These are phyloP conservation scores for Golubevia sp. DNA, from an alignment of 1,284 basidiomycete species.

Conservation along the genomic window DNA sequence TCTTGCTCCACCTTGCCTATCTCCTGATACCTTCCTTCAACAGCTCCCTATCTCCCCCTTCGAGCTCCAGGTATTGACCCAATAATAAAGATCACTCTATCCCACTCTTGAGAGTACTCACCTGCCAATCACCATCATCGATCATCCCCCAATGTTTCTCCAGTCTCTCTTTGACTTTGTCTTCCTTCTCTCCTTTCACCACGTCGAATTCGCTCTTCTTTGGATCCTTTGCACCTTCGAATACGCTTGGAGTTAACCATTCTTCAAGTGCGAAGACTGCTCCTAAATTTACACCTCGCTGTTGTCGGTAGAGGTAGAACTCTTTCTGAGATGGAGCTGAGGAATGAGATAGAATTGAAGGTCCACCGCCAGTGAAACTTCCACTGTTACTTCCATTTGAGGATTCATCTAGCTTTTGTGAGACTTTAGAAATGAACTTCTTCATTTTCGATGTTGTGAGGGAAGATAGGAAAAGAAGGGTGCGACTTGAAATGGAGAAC, in stretches of 20 bases:
- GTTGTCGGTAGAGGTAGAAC: slow-evolving; percentile 73
- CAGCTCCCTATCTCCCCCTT: neutral
- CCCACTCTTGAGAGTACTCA: neutral
- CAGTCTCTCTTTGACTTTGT: slow-evolving; percentile 68
- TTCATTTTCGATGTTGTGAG: too few relatives aligned
- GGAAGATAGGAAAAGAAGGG: too few relatives aligned
- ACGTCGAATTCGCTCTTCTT: slow-evolving; percentile 68
- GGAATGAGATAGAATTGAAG: slow-evolving; percentile 9
- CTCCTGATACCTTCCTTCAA: too few relatives aligned
- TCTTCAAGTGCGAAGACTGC: slow-evolving; percentile 57
- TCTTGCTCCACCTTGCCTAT: too few relatives aligned
- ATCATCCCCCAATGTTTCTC: slow-evolving; percentile 78
- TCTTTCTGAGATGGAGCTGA: slow-evolving; percentile 45
- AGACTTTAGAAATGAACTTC: too few relatives aligned
- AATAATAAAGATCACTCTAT: neutral
- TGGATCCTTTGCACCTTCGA: slow-evolving; percentile 28
- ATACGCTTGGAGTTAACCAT: slow-evolving; percentile 49
- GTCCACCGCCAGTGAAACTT: too few relatives aligned
- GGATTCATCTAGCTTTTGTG: too few relatives aligned
- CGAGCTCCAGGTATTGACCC: too few relatives aligned
- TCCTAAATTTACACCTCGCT: slow-evolving; percentile 83
- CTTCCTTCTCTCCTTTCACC: slow-evolving; percentile 67
- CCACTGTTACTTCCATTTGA: too few relatives aligned
- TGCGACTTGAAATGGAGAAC: too few relatives aligned
- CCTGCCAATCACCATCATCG: slow-evolving; percentile 50